These are phyloP conservation scores for Aspergillus sp. DNA, from an alignment of 2,329 filamentous ascomycete species.

Conservation along the genomic window DNA sequence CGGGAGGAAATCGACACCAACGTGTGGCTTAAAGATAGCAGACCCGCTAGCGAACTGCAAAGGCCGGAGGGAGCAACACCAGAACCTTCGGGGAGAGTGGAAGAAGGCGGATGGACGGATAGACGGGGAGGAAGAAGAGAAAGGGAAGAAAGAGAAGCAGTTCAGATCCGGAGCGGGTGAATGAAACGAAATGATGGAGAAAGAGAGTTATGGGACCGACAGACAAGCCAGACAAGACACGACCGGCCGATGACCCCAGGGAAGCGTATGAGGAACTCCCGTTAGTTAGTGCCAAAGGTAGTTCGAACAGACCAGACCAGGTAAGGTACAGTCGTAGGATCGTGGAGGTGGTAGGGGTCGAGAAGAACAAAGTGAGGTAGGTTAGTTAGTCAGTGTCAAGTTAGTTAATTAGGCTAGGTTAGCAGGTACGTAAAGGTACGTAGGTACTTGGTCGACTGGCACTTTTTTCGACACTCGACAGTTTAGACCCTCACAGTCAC, in stretches of 20 bases:
- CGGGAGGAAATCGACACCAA: slow-evolving; percentile 28
- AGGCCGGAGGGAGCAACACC: slow-evolving; percentile 10
- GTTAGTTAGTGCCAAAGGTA: background rate
- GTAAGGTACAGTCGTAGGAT: background rate
- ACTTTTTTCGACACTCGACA: background rate
- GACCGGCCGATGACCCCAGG: background rate
- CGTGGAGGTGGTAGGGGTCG: background rate
- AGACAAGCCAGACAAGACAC: background rate
- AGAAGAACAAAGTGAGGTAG: background rate
- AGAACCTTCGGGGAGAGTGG: background rate
- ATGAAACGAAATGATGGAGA: slow-evolving; percentile 5
- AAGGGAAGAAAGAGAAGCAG: background rate
- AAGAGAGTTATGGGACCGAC: background rate
- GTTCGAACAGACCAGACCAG: slow-evolving; percentile 5
- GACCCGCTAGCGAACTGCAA: slow-evolving; percentile 28
- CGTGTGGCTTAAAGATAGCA: slow-evolving; percentile 27
- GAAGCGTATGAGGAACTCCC: slow-evolving; percentile 5
- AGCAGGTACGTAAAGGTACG: background rate
- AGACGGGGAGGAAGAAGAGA: background rate
- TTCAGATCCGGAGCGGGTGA: slow-evolving; percentile 7
- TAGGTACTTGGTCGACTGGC: background rate
- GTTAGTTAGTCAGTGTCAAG: background rate
- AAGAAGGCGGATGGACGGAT: slow-evolving; percentile 6
- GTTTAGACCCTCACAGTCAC: background rate
- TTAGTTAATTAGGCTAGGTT: background rate